A percentile compares a stretch with the other conserved stretches of the same genome.
phyloP scores from a whole-genome alignment of 768 basidiomycete genomes.

The Boletus eberwhitei region DNA sequence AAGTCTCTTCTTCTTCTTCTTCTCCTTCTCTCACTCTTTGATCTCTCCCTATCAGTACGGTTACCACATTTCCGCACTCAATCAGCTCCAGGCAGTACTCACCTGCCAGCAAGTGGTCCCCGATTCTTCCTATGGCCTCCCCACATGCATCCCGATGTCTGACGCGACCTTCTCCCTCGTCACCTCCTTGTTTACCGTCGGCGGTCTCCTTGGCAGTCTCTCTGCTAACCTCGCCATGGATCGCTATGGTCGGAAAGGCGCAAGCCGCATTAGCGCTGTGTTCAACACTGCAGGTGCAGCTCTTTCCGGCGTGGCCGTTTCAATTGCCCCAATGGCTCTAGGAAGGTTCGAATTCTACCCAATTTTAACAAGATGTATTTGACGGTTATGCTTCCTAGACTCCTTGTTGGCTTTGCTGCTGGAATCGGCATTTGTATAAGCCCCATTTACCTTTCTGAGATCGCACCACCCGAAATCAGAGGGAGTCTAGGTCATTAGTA shows the following conservation, averaged over 20 bases:
- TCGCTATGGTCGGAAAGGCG: constrained; percentile 65
- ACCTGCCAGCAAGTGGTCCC: constrained; percentile 52
- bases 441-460: constrained; percentile 83
- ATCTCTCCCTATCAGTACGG: constrained; percentile 54
- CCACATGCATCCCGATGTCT: constrained; percentile 79
- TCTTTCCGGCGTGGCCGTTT: constrained; percentile 64
- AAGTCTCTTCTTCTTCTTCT: constrained; percentile 1
- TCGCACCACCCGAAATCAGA: constrained; percentile 73
- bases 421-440: constrained; percentile 75
- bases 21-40: not conserved
- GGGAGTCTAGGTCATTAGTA: constrained; percentile 66
- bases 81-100: constrained; percentile 78
- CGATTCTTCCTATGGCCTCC: constrained; percentile 39
- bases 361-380: not conserved
- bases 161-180: constrained; percentile 75
- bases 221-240: constrained; percentile 68
- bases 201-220: constrained; percentile 79
- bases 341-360: constrained; percentile 53
- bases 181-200: constrained; percentile 83
- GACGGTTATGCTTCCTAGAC: constrained; percentile 34
- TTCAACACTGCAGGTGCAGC: constrained; percentile 56
- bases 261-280: constrained; percentile 55
- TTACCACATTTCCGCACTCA: constrained; percentile 90
- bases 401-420: constrained; percentile 66
- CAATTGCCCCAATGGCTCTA: constrained; percentile 51